A percentile compares a stretch with the other conserved stretches of the same genome.
These are phyloP conservation scores for Penicillium glabrum DNA, from an alignment of 2,329 filamentous ascomycete species.

Conservation along the genomic window DNA sequence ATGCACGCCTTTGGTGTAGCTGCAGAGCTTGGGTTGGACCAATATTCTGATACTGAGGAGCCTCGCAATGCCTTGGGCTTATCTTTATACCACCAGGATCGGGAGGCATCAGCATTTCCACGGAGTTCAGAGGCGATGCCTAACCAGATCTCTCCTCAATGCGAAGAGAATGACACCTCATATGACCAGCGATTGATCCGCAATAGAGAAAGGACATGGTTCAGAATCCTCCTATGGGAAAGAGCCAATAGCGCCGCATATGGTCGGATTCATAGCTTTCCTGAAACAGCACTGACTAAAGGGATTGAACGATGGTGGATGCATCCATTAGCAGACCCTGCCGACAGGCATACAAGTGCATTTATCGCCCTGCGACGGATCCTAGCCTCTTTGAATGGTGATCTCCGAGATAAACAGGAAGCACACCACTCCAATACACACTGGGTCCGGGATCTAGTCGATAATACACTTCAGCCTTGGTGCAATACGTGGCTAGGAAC, in stretches of 20 bases:
- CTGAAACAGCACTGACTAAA: constrained; percentile 27
- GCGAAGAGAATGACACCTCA: background rate
- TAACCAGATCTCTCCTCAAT: background rate
- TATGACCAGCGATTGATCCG: constrained; percentile 19
- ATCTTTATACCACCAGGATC: background rate
- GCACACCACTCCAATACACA: constrained; percentile 17
- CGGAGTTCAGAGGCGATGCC: background rate
- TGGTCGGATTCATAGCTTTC: constrained; percentile 27
- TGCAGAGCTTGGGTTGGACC: constrained; percentile 27
- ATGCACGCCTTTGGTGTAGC: constrained; percentile 30
- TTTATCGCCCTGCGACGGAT: constrained; percentile 26
- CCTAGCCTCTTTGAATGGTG: constrained; percentile 19
- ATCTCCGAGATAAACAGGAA: constrained; percentile 13
- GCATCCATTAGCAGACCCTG: constrained; percentile 27
- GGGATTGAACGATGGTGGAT: constrained; percentile 29
- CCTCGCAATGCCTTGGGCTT: background rate
- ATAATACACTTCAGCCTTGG: constrained; percentile 24
- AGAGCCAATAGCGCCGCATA: constrained; percentile 30
- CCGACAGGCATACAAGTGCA: constrained; percentile 30
- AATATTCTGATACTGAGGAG: constrained; percentile 2
- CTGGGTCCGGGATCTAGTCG: constrained; percentile 26
- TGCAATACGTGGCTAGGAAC: constrained; percentile 19
- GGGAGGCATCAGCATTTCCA: background rate
- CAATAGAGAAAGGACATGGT: constrained; percentile 32
- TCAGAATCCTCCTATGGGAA: constrained; percentile 33